These are phyloP conservation scores for Ottelia alismoides DNA, from an alignment of 106 monocot genomes.

Conservation along the genomic window DNA sequence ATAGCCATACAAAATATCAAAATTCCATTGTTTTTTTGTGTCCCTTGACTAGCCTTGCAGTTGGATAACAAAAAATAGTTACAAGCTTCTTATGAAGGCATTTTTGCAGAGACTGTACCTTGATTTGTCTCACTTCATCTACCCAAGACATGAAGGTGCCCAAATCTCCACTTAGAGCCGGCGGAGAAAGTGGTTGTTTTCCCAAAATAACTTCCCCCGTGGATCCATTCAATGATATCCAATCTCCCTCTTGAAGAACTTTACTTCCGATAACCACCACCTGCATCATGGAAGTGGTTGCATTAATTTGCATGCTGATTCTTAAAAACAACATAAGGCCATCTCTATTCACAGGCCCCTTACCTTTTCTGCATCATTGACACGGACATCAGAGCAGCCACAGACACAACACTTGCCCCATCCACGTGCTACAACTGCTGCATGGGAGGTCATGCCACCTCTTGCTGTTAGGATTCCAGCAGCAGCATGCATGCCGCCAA, in stretches of 20 bases:
- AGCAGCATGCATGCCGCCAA: slow-evolving; percentile 96
- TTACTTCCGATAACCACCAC: slow-evolving; percentile 53
- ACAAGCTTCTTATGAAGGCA: no score
- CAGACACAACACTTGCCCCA: slow-evolving; percentile 97
- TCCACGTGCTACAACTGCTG: slow-evolving; percentile 92
- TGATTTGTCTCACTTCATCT: slow-evolving; percentile 67
- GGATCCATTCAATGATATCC: slow-evolving; percentile 92
- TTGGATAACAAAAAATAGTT: no score
- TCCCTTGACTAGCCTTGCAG: no score
- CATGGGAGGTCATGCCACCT: slow-evolving; percentile 99
- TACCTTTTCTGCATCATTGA: slow-evolving; percentile 73
- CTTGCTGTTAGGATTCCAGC: slow-evolving; percentile 85
- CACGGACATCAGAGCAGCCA: slow-evolving; percentile 76
- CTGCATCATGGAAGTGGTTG: slow-evolving; percentile 27
- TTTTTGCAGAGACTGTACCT: no score
- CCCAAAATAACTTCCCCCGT: slow-evolving; percentile 80
- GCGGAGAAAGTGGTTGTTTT: slow-evolving; percentile 77
- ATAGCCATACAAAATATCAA: no score
- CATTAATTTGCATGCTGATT: no score
- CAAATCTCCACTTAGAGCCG: slow-evolving; percentile 78
- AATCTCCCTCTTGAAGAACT: slow-evolving; percentile 68
- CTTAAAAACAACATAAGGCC: no score
- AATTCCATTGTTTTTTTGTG: no score
- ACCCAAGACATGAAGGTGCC: slow-evolving; percentile 89
- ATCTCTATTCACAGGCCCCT: no score